Conservation (phyloP, 805 yeast species). For the Wickerhamiella hasegawae region DNA sequence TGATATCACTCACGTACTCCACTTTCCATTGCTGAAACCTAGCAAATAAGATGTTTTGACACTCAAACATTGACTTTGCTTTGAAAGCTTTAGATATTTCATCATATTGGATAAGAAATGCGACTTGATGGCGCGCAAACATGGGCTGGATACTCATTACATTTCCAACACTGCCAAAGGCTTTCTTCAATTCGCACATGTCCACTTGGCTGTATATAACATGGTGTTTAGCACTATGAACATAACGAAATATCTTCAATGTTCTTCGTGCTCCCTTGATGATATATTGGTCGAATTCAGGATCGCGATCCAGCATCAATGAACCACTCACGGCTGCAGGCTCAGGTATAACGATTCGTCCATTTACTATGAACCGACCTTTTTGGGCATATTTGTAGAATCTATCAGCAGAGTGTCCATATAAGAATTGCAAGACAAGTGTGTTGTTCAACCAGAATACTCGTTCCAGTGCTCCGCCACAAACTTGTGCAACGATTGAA, state of each 20-base stretch:
- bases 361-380: constrained; percentile 4
- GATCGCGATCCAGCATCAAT: no score
- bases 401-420: constrained; percentile 1
- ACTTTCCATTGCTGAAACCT: constrained; percentile 9
- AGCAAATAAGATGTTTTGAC: constrained; percentile 1
- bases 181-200: constrained; percentile 3
- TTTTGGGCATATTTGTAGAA: constrained; percentile 4
- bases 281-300: neutral
- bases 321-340: no score
- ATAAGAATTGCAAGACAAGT: constrained; percentile 3
- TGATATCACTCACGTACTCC: constrained; percentile 6
- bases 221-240: neutral
- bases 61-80: constrained; percentile 11
- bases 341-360: neutral
- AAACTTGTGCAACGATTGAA: constrained; percentile 11
- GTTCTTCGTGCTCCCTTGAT: constrained; percentile 5
- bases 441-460: constrained; percentile 1
- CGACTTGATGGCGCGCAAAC: constrained; percentile 7
- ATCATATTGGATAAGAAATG: constrained; percentile 11
- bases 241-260: constrained; percentile 4
- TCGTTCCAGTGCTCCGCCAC: constrained; percentile 13
- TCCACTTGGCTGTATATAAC: constrained; percentile 4
- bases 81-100: constrained; percentile 7
- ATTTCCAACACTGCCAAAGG: constrained; percentile 6
- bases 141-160: constrained; percentile 14